phyloP scores from a whole-genome alignment of 495 filamentous ascomycete species.

The Xylaria grammica region DNA sequence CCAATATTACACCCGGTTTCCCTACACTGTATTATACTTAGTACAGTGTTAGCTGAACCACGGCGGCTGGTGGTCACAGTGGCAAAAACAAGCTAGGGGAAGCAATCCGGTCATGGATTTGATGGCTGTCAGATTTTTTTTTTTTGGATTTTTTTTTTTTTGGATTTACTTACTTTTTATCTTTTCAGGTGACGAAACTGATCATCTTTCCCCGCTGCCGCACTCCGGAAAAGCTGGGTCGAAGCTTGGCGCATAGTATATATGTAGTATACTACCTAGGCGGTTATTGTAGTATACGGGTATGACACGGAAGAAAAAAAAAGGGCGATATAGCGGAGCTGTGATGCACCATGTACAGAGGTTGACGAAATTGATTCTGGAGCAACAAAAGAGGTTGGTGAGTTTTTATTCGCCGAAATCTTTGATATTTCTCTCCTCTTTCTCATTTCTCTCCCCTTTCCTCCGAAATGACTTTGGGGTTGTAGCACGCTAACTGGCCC shows the following conservation, averaged over 20 bases:
- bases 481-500: background rate
- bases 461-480: background rate
- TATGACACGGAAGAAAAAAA: too few species aligned
- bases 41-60: slow-evolving; percentile 13
- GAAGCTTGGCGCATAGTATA: background rate
- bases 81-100: slow-evolving; percentile 22
- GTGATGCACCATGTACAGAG: background rate
- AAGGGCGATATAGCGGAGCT: background rate
- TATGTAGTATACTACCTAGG: too few species aligned
- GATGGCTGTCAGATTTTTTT: background rate
- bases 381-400: background rate
- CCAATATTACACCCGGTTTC: background rate
- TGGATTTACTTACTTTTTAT: too few species aligned
- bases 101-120: slow-evolving; percentile 18
- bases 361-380: background rate
- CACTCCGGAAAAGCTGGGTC: background rate
- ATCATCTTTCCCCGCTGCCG: slow-evolving; percentile 1
- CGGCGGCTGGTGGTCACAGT: slow-evolving; percentile 3
- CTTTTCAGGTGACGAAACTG: slow-evolving; percentile 5
- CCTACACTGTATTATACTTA: slow-evolving; percentile 16
- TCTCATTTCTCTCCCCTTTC: background rate
- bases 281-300: too few species aligned
- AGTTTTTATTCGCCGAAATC: background rate
- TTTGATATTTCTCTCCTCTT: background rate
- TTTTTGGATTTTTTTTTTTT: background rate